Percentiles rank a stretch among this genome's conserved stretches.
phyloP scores from a whole-genome alignment of 1,139 yeast species.

The Martiniozyma asiatica region DNA sequence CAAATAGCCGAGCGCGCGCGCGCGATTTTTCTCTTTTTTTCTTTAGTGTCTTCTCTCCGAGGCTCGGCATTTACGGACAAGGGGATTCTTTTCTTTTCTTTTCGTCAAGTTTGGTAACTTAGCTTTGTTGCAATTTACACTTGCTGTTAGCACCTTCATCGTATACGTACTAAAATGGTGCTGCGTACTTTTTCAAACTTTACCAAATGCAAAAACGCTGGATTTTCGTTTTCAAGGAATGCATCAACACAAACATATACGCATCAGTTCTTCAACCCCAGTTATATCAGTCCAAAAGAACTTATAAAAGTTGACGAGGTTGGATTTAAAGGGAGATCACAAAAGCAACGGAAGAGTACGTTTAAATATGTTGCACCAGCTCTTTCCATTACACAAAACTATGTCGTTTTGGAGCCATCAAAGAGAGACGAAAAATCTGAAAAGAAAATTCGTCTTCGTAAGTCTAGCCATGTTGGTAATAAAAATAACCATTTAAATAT shows the following conservation, averaged over 20 bases:
- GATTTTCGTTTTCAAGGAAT: constrained; percentile 11
- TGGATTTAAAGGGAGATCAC: constrained; percentile 10
- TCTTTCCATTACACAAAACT: constrained; percentile 18
- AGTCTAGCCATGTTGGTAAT: constrained; percentile 14
- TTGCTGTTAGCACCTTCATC: background rate
- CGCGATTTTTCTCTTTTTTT: too few species aligned
- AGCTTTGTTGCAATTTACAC: constrained; percentile 1
- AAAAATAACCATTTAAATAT: constrained; percentile 20
- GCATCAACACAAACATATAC: constrained; percentile 11
- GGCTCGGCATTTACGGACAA: too few species aligned
- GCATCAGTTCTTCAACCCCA: constrained; percentile 23
- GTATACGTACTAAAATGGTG: constrained; percentile 3
- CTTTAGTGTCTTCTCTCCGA: too few species aligned
- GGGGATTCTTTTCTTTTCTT: too few species aligned
- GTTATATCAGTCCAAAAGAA: constrained; percentile 19
- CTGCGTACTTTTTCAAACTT: constrained; percentile 12
- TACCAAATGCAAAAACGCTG: constrained; percentile 4
- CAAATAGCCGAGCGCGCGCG: too few species aligned
- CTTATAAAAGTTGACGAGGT: constrained; percentile 17
- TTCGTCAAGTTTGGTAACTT: too few species aligned
- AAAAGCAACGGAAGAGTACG: constrained; percentile 13
- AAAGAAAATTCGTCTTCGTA: constrained; percentile 15
- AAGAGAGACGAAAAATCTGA: background rate
- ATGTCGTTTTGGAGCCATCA: constrained; percentile 16
- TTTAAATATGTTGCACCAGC: constrained; percentile 16